phyloP scores from a whole-genome alignment of 1,284 basidiomycete genomes.

The Inonotus obliquus region DNA sequence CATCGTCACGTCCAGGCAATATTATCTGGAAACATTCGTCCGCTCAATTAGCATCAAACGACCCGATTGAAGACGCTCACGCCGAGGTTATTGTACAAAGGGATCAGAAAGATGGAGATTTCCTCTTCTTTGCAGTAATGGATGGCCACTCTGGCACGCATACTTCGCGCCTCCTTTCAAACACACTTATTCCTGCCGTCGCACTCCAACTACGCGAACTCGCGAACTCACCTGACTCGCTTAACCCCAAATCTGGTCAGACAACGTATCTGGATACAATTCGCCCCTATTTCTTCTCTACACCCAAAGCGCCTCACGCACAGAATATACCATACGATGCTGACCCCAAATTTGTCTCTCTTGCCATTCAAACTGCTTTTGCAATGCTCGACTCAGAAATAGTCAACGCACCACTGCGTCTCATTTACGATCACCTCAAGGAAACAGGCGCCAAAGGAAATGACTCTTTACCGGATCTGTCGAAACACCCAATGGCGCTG shows the following conservation, averaged over 20 bases:
- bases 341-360: conserved; percentile 59
- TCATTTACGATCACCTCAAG: conserved; percentile 58
- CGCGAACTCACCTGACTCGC: conserved; percentile 32
- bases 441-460: conserved; percentile 28
- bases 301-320: conserved; percentile 24
- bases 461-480: conserved; percentile 54
- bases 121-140: conserved; percentile 84
- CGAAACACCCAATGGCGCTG: conserved; percentile 62
- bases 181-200: conserved; percentile 84
- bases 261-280: conserved; percentile 35
- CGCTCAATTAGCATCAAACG: conserved; percentile 77
- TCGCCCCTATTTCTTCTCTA: conserved; percentile 40
- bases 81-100: conserved; percentile 68
- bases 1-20: conserved; percentile 43
- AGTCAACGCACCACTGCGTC: conserved; percentile 68
- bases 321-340: conserved; percentile 37
- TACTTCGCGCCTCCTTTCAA: conserved; percentile 83
- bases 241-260: conserved; percentile 21
- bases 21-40: conserved; percentile 72
- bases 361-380: conserved; percentile 78
- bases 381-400: conserved; percentile 76
- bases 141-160: conserved; percentile 89
- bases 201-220: conserved; percentile 69
- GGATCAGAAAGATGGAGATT: conserved; percentile 60
- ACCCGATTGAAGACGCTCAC: conserved; percentile 87